phyloP scores from a whole-genome alignment of 192 early-diverging fungal species.

The Cladochytrium replicatum region DNA sequence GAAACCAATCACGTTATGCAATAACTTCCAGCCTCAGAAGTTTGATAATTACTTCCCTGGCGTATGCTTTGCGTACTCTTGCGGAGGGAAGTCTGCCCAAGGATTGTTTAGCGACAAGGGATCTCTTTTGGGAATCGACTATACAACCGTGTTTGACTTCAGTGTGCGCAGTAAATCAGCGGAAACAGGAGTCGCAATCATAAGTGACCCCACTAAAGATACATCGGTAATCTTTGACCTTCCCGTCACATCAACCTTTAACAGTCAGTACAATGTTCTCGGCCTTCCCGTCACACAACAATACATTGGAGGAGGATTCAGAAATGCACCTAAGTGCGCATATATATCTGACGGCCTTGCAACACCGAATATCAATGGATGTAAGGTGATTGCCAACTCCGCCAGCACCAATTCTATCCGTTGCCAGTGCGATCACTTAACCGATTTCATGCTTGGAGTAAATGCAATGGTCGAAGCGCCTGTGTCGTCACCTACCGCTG shows the following conservation, averaged over 20 bases:
- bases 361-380: neutral
- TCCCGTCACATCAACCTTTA: neutral
- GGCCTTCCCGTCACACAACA: neutral
- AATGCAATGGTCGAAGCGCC: neutral
- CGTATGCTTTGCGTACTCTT: neutral
- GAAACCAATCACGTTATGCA: neutral
- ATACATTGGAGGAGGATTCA: neutral
- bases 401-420: neutral
- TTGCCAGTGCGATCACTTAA: neutral
- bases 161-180: neutral
- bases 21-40: neutral
- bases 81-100: neutral
- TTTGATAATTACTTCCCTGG: neutral
- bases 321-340: neutral
- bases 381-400: neutral
- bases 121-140: neutral
- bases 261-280: neutral
- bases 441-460: neutral
- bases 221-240: neutral
- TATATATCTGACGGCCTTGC: neutral
- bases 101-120: neutral
- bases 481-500: neutral
- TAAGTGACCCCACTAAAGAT: neutral
- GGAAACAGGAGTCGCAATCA: neutral
- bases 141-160: neutral